Percentiles rank a stretch among this genome's conserved stretches.
These are phyloP conservation scores for Incumbomyces delicatus DNA, from an alignment of 2,329 filamentous ascomycete genomes.

Conservation along the genomic window DNA sequence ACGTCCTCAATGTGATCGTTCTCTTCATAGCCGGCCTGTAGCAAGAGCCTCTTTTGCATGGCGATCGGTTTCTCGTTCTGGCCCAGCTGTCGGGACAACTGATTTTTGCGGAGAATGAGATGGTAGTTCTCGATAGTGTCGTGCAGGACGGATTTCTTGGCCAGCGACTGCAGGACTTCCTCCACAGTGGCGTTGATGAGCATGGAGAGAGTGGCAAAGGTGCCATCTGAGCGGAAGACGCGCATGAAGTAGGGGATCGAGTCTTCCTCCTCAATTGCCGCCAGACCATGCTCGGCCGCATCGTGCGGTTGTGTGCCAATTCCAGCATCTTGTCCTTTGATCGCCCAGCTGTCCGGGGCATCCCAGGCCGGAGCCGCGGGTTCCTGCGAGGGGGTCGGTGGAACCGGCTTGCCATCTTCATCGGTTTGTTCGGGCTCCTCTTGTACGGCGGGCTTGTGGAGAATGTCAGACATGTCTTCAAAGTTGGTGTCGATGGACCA, in stretches of 20 bases:
- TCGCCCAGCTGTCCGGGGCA: conserved; percentile 93
- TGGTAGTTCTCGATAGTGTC: conserved; percentile 91
- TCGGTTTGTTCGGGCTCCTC: conserved; percentile 11
- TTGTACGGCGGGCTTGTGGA: conserved; percentile 50
- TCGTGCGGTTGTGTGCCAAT: conserved; percentile 26
- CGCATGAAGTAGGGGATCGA: conserved; percentile 78
- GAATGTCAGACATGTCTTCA: conserved; percentile 81
- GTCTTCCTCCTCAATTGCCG: conserved; percentile 64
- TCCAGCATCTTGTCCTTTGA: conserved; percentile 51
- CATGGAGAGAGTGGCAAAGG: conserved; percentile 85
- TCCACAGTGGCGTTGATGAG: conserved; percentile 72
- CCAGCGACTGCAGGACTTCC: conserved; percentile 80
- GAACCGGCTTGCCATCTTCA: conserved; percentile 25
- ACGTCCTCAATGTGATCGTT: conserved; percentile 84
- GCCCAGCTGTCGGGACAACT: conserved; percentile 71
- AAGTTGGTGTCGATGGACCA: conserved; percentile 68
- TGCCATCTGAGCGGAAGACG: conserved; percentile 86
- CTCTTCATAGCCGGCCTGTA: conserved; percentile 84
- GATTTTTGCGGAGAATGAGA: conserved; percentile 89
- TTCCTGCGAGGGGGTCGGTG: conserved; percentile 26
- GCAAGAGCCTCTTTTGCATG: conserved; percentile 81
- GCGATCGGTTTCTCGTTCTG: conserved; percentile 72
- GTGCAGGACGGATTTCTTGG: conserved; percentile 87
- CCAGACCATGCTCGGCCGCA: conserved; percentile 54
- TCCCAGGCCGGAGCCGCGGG: conserved; percentile 61